Conservation (phyloP, 352 stramenopile species). For the Aphanomyces stellatus region DNA sequence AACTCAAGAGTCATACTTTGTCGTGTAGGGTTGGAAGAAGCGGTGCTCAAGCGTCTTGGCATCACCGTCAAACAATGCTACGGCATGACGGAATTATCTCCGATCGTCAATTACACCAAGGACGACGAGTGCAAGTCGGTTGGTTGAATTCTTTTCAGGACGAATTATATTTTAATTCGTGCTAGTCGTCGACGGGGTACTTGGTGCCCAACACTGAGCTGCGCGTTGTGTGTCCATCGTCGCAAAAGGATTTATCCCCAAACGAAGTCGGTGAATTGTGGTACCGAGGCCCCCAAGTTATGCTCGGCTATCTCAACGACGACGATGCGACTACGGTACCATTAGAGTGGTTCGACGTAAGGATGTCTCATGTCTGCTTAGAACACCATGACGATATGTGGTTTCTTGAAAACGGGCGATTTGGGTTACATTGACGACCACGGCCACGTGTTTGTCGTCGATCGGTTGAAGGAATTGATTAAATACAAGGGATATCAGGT, state of each 20-base stretch:
- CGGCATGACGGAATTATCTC: slow-evolving; percentile 36
- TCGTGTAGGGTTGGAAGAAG: slow-evolving; percentile 46
- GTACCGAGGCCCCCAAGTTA: slow-evolving; percentile 83
- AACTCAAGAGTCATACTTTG: no score
- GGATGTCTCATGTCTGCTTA: no score
- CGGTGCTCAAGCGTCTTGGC: slow-evolving; percentile 49
- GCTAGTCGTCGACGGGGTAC: slow-evolving; percentile 30
- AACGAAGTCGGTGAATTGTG: slow-evolving; percentile 64
- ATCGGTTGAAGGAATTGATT: slow-evolving; percentile 93
- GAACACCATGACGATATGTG: slow-evolving; percentile 40
- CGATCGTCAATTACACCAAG: background rate
- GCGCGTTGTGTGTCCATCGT: slow-evolving; percentile 37
- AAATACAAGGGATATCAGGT: slow-evolving; percentile 90
- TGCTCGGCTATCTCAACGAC: slow-evolving; percentile 88
- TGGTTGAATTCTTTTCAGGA: no score
- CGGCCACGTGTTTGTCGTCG: slow-evolving; percentile 86
- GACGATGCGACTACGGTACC: slow-evolving; percentile 59
- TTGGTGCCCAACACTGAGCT: slow-evolving; percentile 52
- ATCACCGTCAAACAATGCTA: slow-evolving; percentile 33
- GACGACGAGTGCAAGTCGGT: background rate
- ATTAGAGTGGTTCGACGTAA: no score
- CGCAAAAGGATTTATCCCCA: slow-evolving; percentile 29
- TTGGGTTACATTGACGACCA: slow-evolving; percentile 86
- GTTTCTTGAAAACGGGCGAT: slow-evolving; percentile 86
- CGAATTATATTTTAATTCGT: no score